Base-by-base conservation (phyloP, 1,284 basidiomycete genomes). In the Apiotrichum veenhuisii region DNA sequence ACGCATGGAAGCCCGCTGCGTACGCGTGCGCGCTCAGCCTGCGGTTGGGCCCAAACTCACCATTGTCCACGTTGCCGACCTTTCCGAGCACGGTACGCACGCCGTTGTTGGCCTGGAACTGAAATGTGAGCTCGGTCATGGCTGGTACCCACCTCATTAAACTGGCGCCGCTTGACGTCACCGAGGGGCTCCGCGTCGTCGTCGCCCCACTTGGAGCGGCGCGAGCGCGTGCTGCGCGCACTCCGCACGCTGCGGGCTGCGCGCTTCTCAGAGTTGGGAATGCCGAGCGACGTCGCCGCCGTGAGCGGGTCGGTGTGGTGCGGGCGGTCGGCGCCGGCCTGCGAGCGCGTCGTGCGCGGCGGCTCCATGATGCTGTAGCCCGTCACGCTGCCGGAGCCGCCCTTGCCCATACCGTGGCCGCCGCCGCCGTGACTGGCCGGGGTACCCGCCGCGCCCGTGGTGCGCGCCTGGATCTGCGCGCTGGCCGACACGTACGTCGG, bases 11-110 rank as follows among this genome's bases (percentile, higher is more conserved):
- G n/a, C n/a, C n/a, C n/a, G n/a, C n/a, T n/a, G n/a, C n/a, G n/a
- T n/a, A n/a, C n/a, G n/a, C n/a, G n/a, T n/a, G n/a, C n/a, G n/a
- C n/a, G n/a, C n/a, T n/a, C n/a, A n/a, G n/a, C n/a, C n/a, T n/a
- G n/a, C n/a, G n/a, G n/a, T n/a, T 18, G 37, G n/a, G 37, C n/a
- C 37, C 34, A 48, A 25, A 27, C 23, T 14, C 12, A 91, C 91
- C 90, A 75, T 91, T 86, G 59, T 87, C 80, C 33, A 94, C 89
- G 25, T 90, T 88, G 0, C 93, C 95, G 59, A 98, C 91, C 66
- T 85, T 87, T 15, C 95, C 95, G 64, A 87, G 82, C 26, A 98
- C 87, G 8, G 94, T 97, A 52, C 95, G 82, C 17, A 98, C 94
- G 15, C 96, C 95, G 67, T 93, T 93, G 76, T 88, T 88, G 30